Evolutionary conservation across 768 basidiomycete genomes (phyloP), one percentile per base, ranked within the genome.

Genomic region (Rhizopogon vinicolor): DNA sequence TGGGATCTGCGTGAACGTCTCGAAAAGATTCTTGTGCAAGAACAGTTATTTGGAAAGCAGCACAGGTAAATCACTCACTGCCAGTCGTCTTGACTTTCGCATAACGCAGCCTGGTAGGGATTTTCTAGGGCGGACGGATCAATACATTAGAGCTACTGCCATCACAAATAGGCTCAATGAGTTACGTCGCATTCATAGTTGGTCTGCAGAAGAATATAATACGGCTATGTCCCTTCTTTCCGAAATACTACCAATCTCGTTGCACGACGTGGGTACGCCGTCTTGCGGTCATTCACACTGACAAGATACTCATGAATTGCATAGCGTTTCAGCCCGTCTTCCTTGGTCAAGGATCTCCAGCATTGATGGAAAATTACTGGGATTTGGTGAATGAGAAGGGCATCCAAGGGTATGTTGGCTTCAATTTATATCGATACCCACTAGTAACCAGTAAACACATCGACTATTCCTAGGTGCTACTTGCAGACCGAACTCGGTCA

Each of bases 401-500:
- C 1, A 84, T 90, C 58, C 66, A 88, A 4, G 89, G 78, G 68
- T 72, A 62, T 41, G 25, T 18, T 41, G 45, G 28, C 37, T 50
- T 55, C 54, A 19, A 22, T 8, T 35, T 16, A 25, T 6, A 10
- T n/a, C 28, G 1, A 9, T 25, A 1, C 16, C 18, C 19, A 35
- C 14, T 25, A 25, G n/a, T n/a, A n/a, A 22, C 4, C 5, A 5
- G 25, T 25, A 35, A 9, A 16, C 31, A 18, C 31, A 18, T n/a
- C 35, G 22, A 12, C 53, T 7, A 39, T 10, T n/a, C 37, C 22
- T n/a, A 74, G 86, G 2, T 86, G 84, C 56, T 89, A 89, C 68
- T 71, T 88, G 31, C 87, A 91, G 63, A 91, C 89, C 0, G 89
- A 91, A 62, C 82, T 91, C 5, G 89, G 81, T 0, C 90, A 92